These are phyloP conservation scores for Agroathelia rolfsii DNA, from an alignment of 1,284 basidiomycete genomes.

Conservation along the genomic window DNA sequence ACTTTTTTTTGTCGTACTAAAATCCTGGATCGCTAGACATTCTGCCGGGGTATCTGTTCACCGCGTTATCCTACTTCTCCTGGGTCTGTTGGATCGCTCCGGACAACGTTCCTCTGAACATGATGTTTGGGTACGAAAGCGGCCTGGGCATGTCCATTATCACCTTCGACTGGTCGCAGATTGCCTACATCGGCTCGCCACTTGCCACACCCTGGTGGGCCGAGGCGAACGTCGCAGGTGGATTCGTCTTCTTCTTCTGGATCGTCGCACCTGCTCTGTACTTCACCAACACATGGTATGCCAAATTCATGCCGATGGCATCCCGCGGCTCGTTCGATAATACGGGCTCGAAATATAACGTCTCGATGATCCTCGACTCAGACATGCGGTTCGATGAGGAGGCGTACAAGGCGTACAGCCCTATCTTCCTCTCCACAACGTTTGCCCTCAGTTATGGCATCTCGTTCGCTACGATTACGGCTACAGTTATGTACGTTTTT, in stretches of 20 bases:
- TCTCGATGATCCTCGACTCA: conserved; percentile 50
- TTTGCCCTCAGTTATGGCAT: conserved; percentile 64
- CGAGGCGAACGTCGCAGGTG: conserved; percentile 16
- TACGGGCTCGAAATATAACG: conserved; percentile 58
- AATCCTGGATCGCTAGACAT: conserved; percentile 30
- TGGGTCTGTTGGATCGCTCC: conserved; percentile 59
- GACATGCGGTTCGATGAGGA: conserved; percentile 49
- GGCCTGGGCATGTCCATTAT: conserved; percentile 9
- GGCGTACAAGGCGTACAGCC: conserved; percentile 74
- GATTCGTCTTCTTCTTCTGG: conserved; percentile 32
- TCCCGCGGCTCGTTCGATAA: conserved; percentile 50
- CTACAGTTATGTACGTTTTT: conserved; percentile 66
- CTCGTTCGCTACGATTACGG: conserved; percentile 60
- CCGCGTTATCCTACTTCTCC: conserved; percentile 33
- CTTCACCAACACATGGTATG: conserved; percentile 54
- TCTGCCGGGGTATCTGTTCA: conserved; percentile 40
- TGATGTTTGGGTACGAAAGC: conserved; percentile 23
- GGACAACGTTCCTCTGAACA: conserved; percentile 33
- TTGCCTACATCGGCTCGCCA: conserved; percentile 28
- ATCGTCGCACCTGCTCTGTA: conserved; percentile 35
- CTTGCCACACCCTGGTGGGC: conserved; percentile 40
- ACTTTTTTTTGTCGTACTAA: too few relatives aligned
- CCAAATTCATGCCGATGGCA: conserved; percentile 53
- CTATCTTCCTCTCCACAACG: conserved; percentile 69
- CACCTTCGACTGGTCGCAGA: conserved; percentile 10